Conservation (phyloP, 306 rosid genomes). For the Heteromeles arbutifolia region DNA sequence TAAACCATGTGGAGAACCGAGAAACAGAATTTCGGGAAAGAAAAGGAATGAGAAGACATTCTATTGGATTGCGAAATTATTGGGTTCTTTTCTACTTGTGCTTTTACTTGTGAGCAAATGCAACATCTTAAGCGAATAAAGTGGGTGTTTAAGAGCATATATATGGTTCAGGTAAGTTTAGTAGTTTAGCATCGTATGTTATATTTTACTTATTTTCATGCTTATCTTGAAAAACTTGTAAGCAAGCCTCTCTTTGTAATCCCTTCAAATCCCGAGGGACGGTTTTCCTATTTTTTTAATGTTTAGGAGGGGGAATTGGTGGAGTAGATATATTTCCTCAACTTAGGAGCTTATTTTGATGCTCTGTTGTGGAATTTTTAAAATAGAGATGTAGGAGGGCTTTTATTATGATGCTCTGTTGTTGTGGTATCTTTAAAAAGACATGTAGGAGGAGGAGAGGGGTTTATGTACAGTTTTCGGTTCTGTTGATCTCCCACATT, state of each 20-base stretch:
- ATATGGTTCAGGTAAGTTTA: conserved; percentile 23
- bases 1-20: conserved; percentile 5
- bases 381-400: conserved; percentile 24
- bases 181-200: conserved; percentile 27
- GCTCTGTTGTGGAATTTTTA: conserved; percentile 43
- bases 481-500: conserved; percentile 38
- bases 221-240: conserved; percentile 29
- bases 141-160: conserved; percentile 32
- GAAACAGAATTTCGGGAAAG: neutral
- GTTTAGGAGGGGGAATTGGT: neutral
- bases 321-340: conserved; percentile 6
- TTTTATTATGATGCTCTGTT: conserved; percentile 1
- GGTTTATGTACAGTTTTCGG: conserved; percentile 44
- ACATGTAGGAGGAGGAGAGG: neutral
- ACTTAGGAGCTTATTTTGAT: conserved; percentile 56
- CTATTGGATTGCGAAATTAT: neutral
- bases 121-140: conserved; percentile 19
- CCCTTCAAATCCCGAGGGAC: conserved; percentile 10
- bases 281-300: conserved; percentile 8
- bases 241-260: conserved; percentile 48
- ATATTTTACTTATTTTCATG: conserved; percentile 13
- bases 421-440: neutral
- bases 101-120: conserved; percentile 3
- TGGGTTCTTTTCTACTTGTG: conserved; percentile 3
- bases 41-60: neutral